Evolutionary conservation across 345 rosid genomes (phyloP).

Genomic region (Salix exigua): DNA sequence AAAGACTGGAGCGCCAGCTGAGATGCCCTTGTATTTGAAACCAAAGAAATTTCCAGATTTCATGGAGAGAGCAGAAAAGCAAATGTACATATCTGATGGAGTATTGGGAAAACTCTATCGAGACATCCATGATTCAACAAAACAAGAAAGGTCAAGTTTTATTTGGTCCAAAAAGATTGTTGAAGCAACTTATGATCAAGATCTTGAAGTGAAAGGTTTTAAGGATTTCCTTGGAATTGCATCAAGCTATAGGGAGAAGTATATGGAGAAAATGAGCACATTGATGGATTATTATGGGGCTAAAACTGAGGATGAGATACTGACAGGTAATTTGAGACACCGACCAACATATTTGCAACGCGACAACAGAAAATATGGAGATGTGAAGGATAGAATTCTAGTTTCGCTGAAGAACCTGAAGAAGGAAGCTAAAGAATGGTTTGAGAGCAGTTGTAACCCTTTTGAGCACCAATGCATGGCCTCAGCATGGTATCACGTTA

Average conservation of each 20-base stretch:
- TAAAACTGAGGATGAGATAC: conserved; percentile 72
- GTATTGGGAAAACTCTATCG: conserved; percentile 83
- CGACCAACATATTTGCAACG: conserved; percentile 58
- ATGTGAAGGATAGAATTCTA: conserved; percentile 69
- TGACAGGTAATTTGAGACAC: conserved; percentile 68
- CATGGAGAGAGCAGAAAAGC: conserved; percentile 67
- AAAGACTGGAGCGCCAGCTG: conserved; percentile 89
- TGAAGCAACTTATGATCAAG: conserved; percentile 46
- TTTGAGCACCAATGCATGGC: conserved; percentile 46
- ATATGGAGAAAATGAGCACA: conserved; percentile 53
- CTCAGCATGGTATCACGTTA: conserved; percentile 87
- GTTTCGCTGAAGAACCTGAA: conserved; percentile 51
- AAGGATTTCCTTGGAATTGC: conserved; percentile 49
- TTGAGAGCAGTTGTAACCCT: conserved; percentile 46
- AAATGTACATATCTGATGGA: conserved; percentile 53
- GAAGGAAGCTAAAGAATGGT: conserved; percentile 66
- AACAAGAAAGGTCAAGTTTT: conserved; percentile 25
- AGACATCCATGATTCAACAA: conserved; percentile 32
- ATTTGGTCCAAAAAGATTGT: conserved; percentile 40
- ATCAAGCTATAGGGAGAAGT: conserved; percentile 44
- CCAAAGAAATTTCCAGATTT: conserved; percentile 90
- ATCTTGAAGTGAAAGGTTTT: conserved; percentile 69
- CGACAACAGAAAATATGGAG: conserved; percentile 71
- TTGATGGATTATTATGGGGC: conserved; percentile 67
- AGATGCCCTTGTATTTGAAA: conserved; percentile 74